A percentile compares a stretch with the other conserved stretches of the same genome.
phyloP scores from a whole-genome alignment of 805 yeast genomes.

The Metschnikowia reukaufii region DNA sequence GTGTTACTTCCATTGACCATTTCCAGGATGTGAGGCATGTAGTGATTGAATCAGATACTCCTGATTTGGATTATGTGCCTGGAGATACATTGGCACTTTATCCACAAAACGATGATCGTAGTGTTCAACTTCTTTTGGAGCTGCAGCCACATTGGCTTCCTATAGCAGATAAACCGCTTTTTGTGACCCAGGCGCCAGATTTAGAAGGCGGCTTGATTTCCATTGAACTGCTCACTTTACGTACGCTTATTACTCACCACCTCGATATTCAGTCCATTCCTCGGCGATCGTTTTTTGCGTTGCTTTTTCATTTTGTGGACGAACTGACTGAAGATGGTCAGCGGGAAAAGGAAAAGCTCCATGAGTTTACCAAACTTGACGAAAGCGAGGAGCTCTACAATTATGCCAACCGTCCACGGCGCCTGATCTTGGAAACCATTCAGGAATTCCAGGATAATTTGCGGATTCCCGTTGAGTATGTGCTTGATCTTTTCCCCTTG shows the following conservation, averaged over 20 bases:
- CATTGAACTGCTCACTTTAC: slow-evolving; percentile 54
- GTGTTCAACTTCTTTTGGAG: slow-evolving; percentile 64
- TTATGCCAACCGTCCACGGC: slow-evolving; percentile 89
- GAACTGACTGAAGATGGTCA: slow-evolving; percentile 53
- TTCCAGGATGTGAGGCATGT: slow-evolving; percentile 87
- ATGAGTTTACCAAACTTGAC: slow-evolving; percentile 69
- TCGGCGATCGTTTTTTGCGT: slow-evolving; percentile 73
- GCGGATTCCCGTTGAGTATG: slow-evolving; percentile 69
- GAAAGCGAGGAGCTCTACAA: slow-evolving; percentile 82
- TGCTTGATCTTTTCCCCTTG: slow-evolving; percentile 75
- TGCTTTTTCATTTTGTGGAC: slow-evolving; percentile 65
- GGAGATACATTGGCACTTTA: slow-evolving; percentile 82
- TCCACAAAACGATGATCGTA: slow-evolving; percentile 65
- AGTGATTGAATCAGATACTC: slow-evolving; percentile 34
- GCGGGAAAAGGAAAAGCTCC: slow-evolving; percentile 71
- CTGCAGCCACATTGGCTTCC: slow-evolving; percentile 70
- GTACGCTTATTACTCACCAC: slow-evolving; percentile 74
- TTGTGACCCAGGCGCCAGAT: slow-evolving; percentile 37
- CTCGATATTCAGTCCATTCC: slow-evolving; percentile 84
- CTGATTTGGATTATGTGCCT: slow-evolving; percentile 48
- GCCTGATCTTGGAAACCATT: slow-evolving; percentile 82
- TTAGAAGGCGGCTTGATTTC: slow-evolving; percentile 62
- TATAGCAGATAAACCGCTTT: slow-evolving; percentile 61
- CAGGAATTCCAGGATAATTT: slow-evolving; percentile 75
- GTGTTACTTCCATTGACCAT: slow-evolving; percentile 72